Conservation (phyloP, 2,329 filamentous ascomycete species). For the Graphilbum fragrans region DNA sequence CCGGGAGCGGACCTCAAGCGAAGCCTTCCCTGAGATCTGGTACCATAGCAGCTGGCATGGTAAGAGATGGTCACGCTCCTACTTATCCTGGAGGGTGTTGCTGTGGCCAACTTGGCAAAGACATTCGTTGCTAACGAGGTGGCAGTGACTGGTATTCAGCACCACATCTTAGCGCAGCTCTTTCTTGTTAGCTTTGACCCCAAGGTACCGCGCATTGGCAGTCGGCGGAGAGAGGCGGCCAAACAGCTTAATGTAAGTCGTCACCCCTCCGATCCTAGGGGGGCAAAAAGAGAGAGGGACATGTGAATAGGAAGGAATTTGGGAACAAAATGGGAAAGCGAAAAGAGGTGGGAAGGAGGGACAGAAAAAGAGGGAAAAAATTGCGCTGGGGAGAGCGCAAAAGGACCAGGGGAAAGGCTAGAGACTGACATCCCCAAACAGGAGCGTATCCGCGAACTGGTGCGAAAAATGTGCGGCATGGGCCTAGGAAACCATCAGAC, state of each 20-base stretch:
- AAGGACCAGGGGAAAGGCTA: neutral
- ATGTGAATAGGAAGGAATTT: neutral
- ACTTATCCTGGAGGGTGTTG: neutral
- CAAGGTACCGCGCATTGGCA: slow-evolving; percentile 35
- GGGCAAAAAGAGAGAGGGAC: neutral
- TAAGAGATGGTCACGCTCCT: slow-evolving; percentile 14
- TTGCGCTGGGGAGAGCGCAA: neutral
- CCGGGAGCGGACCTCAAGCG: slow-evolving; percentile 20
- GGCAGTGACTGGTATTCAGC: slow-evolving; percentile 45
- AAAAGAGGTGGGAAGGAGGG: neutral
- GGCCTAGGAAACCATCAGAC: slow-evolving; percentile 42
- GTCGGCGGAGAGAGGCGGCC: slow-evolving; percentile 14
- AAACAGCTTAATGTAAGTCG: slow-evolving; percentile 4
- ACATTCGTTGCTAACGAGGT: neutral
- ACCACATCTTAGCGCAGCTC: slow-evolving; percentile 45
- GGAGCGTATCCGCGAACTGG: slow-evolving; percentile 30
- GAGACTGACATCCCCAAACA: slow-evolving; percentile 12
- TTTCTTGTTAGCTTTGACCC: slow-evolving; percentile 46
- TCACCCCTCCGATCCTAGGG: too few species aligned
- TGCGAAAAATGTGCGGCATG: slow-evolving; percentile 46
- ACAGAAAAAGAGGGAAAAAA: neutral
- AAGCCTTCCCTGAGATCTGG: slow-evolving; percentile 45
- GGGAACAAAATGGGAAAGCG: neutral
- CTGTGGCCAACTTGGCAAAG: neutral
- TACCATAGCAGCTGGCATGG: slow-evolving; percentile 43